Evolutionary conservation across 345 rosid genomes (phyloP), one percentile per base, ranked within the genome.

Genomic region (Eucalyptus cladocalyx): DNA sequence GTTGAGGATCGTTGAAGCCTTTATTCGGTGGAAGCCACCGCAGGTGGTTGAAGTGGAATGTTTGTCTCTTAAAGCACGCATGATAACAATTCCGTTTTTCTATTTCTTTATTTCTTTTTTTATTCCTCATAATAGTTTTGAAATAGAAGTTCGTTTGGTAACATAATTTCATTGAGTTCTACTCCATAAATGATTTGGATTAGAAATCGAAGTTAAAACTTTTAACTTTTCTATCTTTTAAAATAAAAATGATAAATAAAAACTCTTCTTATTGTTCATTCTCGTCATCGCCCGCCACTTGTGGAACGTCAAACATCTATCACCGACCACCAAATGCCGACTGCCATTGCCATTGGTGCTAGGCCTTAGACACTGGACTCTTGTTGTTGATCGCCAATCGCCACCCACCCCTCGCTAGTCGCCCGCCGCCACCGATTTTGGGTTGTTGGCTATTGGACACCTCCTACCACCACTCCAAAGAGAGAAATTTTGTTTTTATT

Each of bases 341-440:
- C 0, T 50, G 1, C n/a, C n/a, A n/a, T n/a, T 5, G 0, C 19
- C 19, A 50, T 2, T 3, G 3, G 0, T n/a, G n/a, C n/a, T n/a
- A n/a, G n/a, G n/a, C n/a, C n/a, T n/a, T n/a, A n/a, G n/a, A n/a
- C n/a, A n/a, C n/a, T n/a, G n/a, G n/a, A n/a, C n/a, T n/a, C n/a
- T n/a, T n/a, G n/a, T n/a, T n/a, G n/a, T n/a, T n/a, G n/a, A n/a
- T n/a, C 17, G 0, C 51, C 2, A 2, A 49, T 6, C 3, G 1
- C 53, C 1, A 50, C 0, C 53, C 18, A 50, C 3, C 7, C 51
- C 7, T 49, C 7, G 0, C 3, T 0, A 1, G 0, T 50, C 8
- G 3, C 2, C 21, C 0, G 1, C 0, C 1, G 0, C 4, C 0
- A 0, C 0, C 5, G 0, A 53, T 53, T 0, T 0, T 53, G 56